Evolutionary conservation across 176 grass and related monocot species (phyloP).

Genomic region (Neostapfia colusana): DNA sequence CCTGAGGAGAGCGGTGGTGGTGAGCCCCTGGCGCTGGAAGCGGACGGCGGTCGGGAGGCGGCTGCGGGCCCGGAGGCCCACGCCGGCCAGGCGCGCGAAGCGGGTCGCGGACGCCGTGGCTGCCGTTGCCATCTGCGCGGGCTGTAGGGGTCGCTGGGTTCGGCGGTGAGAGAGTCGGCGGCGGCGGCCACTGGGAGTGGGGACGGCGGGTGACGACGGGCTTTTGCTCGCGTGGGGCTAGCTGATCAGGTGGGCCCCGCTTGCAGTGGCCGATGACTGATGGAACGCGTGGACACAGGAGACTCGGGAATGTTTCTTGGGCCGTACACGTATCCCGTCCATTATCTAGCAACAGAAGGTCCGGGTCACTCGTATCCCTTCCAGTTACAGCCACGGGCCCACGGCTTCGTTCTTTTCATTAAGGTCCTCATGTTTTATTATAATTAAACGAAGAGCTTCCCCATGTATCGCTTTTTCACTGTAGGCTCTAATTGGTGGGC

Average conservation of each 20-base stretch:
- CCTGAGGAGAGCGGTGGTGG: constrained; percentile 51
- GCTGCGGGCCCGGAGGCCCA: constrained; percentile 28
- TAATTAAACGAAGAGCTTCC: too few relatives aligned
- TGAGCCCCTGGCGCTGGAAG: constrained; percentile 44
- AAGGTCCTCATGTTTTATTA: too few relatives aligned
- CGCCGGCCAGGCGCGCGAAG: constrained; percentile 39
- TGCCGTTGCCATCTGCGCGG: constrained; percentile 55
- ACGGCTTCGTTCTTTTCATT: too few relatives aligned
- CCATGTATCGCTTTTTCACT: too few relatives aligned
- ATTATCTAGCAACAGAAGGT: not conserved
- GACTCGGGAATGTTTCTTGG: not conserved
- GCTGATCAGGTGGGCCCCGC: not conserved
- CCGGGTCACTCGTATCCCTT: too few relatives aligned
- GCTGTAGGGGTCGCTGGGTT: not conserved
- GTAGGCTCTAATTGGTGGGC: too few relatives aligned
- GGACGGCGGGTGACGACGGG: constrained; percentile 9
- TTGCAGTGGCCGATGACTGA: not conserved
- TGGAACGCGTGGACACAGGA: not conserved
- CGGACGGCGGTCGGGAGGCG: constrained; percentile 43
- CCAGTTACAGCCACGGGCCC: too few relatives aligned
- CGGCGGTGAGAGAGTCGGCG: not conserved
- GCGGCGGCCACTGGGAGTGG: constrained; percentile 30
- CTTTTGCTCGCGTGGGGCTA: not conserved
- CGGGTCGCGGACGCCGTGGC: constrained; percentile 58
- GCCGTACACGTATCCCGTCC: not conserved